Evolutionary conservation across 192 early-diverging fungal genomes (phyloP).

Genomic region (Geranomyces michiganensis): DNA sequence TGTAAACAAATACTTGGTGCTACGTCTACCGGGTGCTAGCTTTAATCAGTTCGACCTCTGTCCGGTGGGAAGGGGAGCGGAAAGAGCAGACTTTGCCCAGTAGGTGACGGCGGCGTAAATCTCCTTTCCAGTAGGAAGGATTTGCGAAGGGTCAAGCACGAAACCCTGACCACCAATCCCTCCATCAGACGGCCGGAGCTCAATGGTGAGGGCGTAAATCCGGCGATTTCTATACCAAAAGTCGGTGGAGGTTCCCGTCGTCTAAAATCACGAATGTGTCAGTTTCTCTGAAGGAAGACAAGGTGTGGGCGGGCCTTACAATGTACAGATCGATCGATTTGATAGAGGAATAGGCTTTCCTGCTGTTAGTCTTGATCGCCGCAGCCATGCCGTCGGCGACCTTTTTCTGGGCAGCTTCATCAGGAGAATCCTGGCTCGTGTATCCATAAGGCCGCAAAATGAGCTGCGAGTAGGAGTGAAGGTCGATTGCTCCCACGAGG

Average conservation of each 20-base stretch:
- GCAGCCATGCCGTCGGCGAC: slow-evolving; percentile 48
- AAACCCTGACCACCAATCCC: slow-evolving; percentile 44
- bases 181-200: slow-evolving; percentile 47
- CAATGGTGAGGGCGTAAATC: slow-evolving; percentile 60
- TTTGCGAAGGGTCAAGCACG: slow-evolving; percentile 58
- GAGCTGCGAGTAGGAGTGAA: slow-evolving; percentile 59
- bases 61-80: neutral
- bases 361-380: slow-evolving; percentile 38
- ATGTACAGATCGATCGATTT: slow-evolving; percentile 58
- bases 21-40: no score
- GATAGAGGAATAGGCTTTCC: slow-evolving; percentile 53
- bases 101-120: slow-evolving; percentile 14
- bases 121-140: slow-evolving; percentile 54
- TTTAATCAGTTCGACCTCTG: neutral
- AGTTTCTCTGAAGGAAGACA: no score
- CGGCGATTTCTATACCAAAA: slow-evolving; percentile 56
- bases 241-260: slow-evolving; percentile 55
- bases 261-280: no score
- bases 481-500: slow-evolving; percentile 62
- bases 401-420: slow-evolving; percentile 45
- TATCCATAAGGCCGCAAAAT: slow-evolving; percentile 61
- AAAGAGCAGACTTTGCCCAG: slow-evolving; percentile 6
- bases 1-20: no score
- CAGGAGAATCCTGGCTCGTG: slow-evolving; percentile 44
- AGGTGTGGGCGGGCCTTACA: no score